A percentile compares a stretch with the other conserved stretches of the same genome.
phyloP scores from a whole-genome alignment of 2,329 filamentous ascomycete species.

The Penicillium sp. region DNA sequence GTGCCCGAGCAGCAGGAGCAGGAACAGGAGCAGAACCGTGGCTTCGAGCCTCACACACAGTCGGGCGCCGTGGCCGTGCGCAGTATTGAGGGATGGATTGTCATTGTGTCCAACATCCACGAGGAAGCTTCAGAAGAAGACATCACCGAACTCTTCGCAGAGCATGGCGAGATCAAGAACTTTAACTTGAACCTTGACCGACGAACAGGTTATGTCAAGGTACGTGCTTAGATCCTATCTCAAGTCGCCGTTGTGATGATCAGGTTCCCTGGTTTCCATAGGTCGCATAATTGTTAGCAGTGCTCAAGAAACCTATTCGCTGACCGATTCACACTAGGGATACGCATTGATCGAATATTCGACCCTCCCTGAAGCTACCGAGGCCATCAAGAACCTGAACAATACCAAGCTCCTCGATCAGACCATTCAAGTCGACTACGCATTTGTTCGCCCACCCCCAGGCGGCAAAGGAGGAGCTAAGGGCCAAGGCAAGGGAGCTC shows the following conservation, averaged over 20 bases:
- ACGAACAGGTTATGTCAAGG: slow-evolving; percentile 68
- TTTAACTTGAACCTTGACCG: slow-evolving; percentile 66
- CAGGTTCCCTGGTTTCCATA: neutral
- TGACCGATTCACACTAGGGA: slow-evolving; percentile 47
- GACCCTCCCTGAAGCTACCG: slow-evolving; percentile 62
- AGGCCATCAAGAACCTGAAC: slow-evolving; percentile 62
- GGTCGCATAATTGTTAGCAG: neutral
- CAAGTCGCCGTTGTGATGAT: neutral
- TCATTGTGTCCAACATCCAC: slow-evolving; percentile 68
- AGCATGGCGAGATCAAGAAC: slow-evolving; percentile 68
- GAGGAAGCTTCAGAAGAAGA: slow-evolving; percentile 69
- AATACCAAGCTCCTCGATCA: slow-evolving; percentile 64
- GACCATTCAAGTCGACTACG: slow-evolving; percentile 65
- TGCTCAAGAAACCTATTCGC: neutral
- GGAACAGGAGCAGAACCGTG: slow-evolving; percentile 32
- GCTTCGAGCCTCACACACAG: slow-evolving; percentile 45
- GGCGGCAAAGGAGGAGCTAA: slow-evolving; percentile 42
- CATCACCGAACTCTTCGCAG: slow-evolving; percentile 64
- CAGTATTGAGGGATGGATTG: slow-evolving; percentile 69
- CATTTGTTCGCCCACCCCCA: slow-evolving; percentile 63
- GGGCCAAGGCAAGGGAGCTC: slow-evolving; percentile 43
- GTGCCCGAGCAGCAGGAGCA: slow-evolving; percentile 30
- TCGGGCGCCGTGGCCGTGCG: slow-evolving; percentile 58
- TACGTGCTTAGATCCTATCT: slow-evolving; percentile 30
- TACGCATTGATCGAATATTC: slow-evolving; percentile 68